These are phyloP conservation scores for Micractinium sp. DNA, from an alignment of 139 green algal species.

Conservation along the genomic window DNA sequence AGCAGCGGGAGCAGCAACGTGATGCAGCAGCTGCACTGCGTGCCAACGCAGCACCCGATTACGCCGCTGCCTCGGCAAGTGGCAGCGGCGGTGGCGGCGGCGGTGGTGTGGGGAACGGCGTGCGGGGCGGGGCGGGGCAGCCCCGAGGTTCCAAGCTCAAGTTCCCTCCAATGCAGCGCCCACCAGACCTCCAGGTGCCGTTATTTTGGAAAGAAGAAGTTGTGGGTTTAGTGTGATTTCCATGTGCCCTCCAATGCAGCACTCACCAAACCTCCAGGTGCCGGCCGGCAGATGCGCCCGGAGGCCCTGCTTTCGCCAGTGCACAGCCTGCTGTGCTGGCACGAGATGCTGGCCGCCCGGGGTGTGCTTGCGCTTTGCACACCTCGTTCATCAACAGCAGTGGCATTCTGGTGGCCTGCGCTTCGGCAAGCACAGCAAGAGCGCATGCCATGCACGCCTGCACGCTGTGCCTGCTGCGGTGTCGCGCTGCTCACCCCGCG, in stretches of 20 bases:
- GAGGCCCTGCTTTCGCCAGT: too few relatives aligned
- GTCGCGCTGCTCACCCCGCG: neutral
- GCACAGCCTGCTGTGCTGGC: too few relatives aligned
- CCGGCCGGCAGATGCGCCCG: too few relatives aligned
- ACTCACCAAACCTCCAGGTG: too few relatives aligned
- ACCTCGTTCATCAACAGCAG: too few relatives aligned
- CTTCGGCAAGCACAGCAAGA: too few relatives aligned
- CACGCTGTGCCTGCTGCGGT: neutral
- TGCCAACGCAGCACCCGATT: neutral
- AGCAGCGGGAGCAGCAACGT: slow-evolving; percentile 9
- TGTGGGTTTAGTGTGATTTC: too few relatives aligned
- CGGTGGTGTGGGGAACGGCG: neutral
- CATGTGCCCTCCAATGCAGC: too few relatives aligned
- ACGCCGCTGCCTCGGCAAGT: neutral
- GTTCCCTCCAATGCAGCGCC: neutral
- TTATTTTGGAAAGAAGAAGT: neutral
- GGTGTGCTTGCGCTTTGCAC: too few relatives aligned
- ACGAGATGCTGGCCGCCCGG: too few relatives aligned
- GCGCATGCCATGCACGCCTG: too few relatives aligned
- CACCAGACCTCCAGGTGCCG: slow-evolving; percentile 13
- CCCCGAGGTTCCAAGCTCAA: neutral
- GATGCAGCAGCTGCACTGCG: neutral
- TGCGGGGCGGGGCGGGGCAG: neutral
- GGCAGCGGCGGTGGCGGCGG: neutral
- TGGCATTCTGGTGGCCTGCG: too few relatives aligned